A percentile compares a stretch with the other conserved stretches of the same genome.
These are phyloP conservation scores for Rhododendron mucronatum DNA, from an alignment of 148 eudicot species.

Conservation along the genomic window DNA sequence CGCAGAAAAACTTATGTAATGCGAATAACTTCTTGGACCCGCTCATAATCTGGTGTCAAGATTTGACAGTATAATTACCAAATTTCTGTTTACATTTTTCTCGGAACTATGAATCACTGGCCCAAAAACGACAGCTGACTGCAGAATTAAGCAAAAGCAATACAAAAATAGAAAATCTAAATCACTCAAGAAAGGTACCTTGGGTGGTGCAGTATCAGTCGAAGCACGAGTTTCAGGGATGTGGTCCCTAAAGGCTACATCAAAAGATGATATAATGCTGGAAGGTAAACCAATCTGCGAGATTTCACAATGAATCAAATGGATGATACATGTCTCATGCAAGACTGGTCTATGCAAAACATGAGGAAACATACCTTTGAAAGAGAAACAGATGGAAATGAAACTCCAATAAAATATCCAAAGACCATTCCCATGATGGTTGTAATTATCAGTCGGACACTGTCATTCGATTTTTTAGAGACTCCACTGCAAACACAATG, in stretches of 20 bases:
- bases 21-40: neutral
- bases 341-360: neutral
- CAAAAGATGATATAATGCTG: slow-evolving; percentile 42
- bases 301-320: slow-evolving; percentile 12
- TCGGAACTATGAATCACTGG: neutral
- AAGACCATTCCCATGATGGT: slow-evolving; percentile 61
- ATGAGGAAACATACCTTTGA: slow-evolving; percentile 37
- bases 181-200: slow-evolving; percentile 21
- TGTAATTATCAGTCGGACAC: slow-evolving; percentile 43
- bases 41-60: neutral
- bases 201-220: slow-evolving; percentile 40
- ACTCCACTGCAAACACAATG: slow-evolving; percentile 40
- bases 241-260: slow-evolving; percentile 37
- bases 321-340: neutral
- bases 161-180: neutral
- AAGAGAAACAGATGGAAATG: slow-evolving; percentile 60
- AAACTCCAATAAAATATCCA: slow-evolving; percentile 63
- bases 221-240: slow-evolving; percentile 56
- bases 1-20: neutral
- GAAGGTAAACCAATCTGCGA: slow-evolving; percentile 59
- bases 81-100: neutral
- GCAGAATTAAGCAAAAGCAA: neutral
- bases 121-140: neutral
- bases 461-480: slow-evolving; percentile 45
- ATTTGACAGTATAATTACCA: neutral